Evolutionary conservation across 108 stramenopile genomes (phyloP), one percentile per base, ranked within the genome.

Genomic region (Nitzschia sp.): DNA sequence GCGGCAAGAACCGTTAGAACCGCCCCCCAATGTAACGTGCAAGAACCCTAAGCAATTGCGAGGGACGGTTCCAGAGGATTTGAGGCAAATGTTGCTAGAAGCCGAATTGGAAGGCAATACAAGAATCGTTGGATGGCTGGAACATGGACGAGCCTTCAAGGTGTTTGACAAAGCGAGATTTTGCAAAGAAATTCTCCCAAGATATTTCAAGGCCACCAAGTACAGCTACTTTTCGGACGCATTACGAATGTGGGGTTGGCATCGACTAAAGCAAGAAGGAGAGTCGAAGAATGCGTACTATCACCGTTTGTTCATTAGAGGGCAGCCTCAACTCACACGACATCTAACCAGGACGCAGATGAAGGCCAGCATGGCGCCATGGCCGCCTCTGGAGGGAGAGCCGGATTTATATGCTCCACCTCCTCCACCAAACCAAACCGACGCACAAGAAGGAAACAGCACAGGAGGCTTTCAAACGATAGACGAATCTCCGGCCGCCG

Each of bases 171-270:
- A 66, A 6, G 51, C 68, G 34, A 76, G 59, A 17, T 87, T 90
- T 58, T 76, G 66, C 8, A 49, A 70, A 18, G 19, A 71, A 8
- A 66, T 93, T 53, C 76, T 95, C 87, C 88, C 85, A 17, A 65
- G 60, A 25, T 76, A 63, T 42, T 76, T 76, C 31, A 57, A 58
- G 4, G 66, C 67, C 9, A 27, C 56, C 30, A 76, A 76, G 38
- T 76, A 47, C 28, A 57, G 51, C 23, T 76, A 76, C 31, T 69
- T 76, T 38, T 36, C 61, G 19, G 75, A 76, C 27, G 85, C 83
- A 53, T 66, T 89, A 9, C 87, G 88, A 53, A 75, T 88, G 11
- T 92, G 88, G 70, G 91, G 91, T 21, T 92, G 87, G 60, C 63
- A 83, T 4, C 59, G 81, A 38, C 59, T 92, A 4, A 86, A 85